Evolutionary conservation across 768 basidiomycete genomes (phyloP), one percentile per base, ranked within the genome.

Genomic region (Xerocomellus chrysenteron): DNA sequence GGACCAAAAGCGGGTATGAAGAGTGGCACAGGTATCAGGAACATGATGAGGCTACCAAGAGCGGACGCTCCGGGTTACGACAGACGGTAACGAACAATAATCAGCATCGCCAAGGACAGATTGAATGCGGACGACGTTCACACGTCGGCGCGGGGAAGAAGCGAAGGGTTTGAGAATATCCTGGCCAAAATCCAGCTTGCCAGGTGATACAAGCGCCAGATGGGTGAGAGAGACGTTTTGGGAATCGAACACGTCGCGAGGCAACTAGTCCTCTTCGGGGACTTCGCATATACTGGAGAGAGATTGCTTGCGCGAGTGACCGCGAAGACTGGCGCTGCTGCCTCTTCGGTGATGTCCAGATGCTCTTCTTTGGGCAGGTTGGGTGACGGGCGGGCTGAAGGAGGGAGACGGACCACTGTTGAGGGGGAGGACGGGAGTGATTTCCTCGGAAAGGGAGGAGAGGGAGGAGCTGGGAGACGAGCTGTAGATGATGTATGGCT

Each of bases 401-500:
- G 68, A 54, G 19, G 64, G 55, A 17, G 64, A 45, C 0, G 59
- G 59, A 0, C 61, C 62, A 3, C 47, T 58, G 5, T 50, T 57
- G 24, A 64, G 66, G 12, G 70, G 64, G 4, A 71, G 58, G 28
- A 66, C 66, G 2, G 68, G 61, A 0, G 65, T 67, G 26, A 62
- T 40, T 37, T 72, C 70, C 37, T 73, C 68, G 41, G 70, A 62
- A 37, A 70, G 68, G 8, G 70, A 70, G 5, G 70, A 73, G 3
- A 73, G 58, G 28, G 68, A 72, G 0, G 70, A 70, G 4, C 54
- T 68, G 11, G 70, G 70, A 40, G 70, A 72, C 17, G 70, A 68
- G 53, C 72, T 72, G 40, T 72, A 72, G 8, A 72, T 72, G 53
- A 72, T 42, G 41, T 72, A 72, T 10, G 70, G 70, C 14, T 72